These are phyloP conservation scores for Syncephalastrum monosporum DNA, from an alignment of 371 early-diverging fungal species.

Conservation along the genomic window DNA sequence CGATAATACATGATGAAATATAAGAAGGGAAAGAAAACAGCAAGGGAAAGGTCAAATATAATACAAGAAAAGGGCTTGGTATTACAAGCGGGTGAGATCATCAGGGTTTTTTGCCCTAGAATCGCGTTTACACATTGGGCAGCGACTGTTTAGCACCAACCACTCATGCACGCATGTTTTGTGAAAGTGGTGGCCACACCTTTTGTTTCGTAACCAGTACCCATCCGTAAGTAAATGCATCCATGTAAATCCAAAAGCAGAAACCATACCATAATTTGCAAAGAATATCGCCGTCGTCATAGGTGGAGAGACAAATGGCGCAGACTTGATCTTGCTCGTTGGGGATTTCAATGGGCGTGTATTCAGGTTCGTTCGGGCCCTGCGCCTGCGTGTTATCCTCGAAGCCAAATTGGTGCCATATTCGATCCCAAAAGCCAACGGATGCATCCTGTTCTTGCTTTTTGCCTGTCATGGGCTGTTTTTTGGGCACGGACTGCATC, in stretches of 20 bases:
- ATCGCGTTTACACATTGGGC: slow-evolving; percentile 38
- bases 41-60: background rate
- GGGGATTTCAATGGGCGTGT: slow-evolving; percentile 35
- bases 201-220: slow-evolving; percentile 5
- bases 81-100: background rate
- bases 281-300: slow-evolving; percentile 63
- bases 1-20: slow-evolving; percentile 1
- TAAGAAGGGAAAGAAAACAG: background rate
- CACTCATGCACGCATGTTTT: slow-evolving; percentile 33
- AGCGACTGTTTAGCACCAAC: slow-evolving; percentile 31
- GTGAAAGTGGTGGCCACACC: slow-evolving; percentile 44
- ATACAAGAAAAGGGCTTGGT: background rate
- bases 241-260: background rate
- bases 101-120: slow-evolving; percentile 18
- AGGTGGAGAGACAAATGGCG: slow-evolving; percentile 64
- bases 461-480: slow-evolving; percentile 2
- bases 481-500: slow-evolving; percentile 18
- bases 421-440: slow-evolving; percentile 20
- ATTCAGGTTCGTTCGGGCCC: slow-evolving; percentile 20
- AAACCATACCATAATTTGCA: slow-evolving; percentile 50
- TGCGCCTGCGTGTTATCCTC: background rate
- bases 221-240: background rate
- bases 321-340: slow-evolving; percentile 54
- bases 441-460: slow-evolving; percentile 4
- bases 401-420: slow-evolving; percentile 29